Conservation (phyloP, 306 rosid species). For the Cicer bijugum region DNA sequence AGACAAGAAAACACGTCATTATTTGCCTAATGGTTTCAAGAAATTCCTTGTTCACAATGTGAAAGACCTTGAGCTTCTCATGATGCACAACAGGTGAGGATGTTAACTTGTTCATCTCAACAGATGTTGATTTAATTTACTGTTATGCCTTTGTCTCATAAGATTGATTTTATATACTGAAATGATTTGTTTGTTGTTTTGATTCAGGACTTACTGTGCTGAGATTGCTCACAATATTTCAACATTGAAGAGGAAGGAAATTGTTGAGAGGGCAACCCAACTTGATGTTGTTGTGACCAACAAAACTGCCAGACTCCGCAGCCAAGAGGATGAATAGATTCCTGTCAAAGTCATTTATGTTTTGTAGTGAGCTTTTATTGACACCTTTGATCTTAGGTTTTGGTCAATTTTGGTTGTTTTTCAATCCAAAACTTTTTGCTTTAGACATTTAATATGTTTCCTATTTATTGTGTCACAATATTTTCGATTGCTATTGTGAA, state of each 20-base stretch:
- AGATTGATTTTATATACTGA: not conserved
- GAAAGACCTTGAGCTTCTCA: constrained; percentile 60
- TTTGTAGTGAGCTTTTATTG: constrained; percentile 35
- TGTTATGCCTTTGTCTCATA: not conserved
- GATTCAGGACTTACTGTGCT: constrained; percentile 75
- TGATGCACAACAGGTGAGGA: constrained; percentile 75
- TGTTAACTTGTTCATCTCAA: no score
- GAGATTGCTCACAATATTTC: constrained; percentile 86
- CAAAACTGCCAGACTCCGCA: constrained; percentile 81
- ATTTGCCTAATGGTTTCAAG: constrained; percentile 78
- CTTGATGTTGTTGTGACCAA: constrained; percentile 88
- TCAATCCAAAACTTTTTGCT: not conserved
- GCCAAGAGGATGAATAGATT: constrained; percentile 82
- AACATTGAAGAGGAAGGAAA: constrained; percentile 78
- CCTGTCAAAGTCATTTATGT: constrained; percentile 12
- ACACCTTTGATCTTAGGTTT: constrained; percentile 14
- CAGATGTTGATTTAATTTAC: not conserved
- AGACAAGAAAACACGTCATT: constrained; percentile 82
- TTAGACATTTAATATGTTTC: constrained; percentile 13
- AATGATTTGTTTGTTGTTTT: not conserved
- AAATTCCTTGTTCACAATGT: constrained; percentile 32
- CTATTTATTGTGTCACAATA: not conserved
- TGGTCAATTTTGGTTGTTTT: constrained; percentile 3
- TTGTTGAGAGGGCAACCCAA: constrained; percentile 83
- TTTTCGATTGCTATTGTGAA: not conserved